A percentile compares a stretch with the other conserved stretches of the same genome.
phyloP scores from a whole-genome alignment of 441 rosid genomes.

The Kokia cookei region DNA sequence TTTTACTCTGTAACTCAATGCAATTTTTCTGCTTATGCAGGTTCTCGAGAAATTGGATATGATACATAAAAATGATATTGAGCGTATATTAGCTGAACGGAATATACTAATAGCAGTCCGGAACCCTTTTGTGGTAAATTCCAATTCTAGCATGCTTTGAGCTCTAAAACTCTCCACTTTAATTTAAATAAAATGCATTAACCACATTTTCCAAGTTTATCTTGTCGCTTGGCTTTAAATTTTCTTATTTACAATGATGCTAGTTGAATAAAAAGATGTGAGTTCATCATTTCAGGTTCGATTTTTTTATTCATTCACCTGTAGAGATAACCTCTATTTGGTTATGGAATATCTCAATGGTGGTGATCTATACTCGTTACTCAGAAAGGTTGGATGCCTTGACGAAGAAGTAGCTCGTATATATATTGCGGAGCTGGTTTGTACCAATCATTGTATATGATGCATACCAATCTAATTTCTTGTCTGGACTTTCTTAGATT shows the following conservation, averaged over 20 bases:
- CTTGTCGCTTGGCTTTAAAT: slow-evolving; percentile 4
- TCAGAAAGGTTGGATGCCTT: slow-evolving; percentile 79
- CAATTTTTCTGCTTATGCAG: slow-evolving; percentile 30
- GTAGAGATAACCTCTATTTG: slow-evolving; percentile 84
- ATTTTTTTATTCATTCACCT: slow-evolving; percentile 81
- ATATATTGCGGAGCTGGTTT: slow-evolving; percentile 82
- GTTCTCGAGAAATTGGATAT: slow-evolving; percentile 81
- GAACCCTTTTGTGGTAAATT: slow-evolving; percentile 81
- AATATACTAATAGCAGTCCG: slow-evolving; percentile 80
- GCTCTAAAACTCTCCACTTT: not conserved
- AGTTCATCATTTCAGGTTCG: slow-evolving; percentile 59
- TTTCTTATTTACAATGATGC: not conserved
- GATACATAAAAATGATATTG: slow-evolving; percentile 77
- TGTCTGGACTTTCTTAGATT: slow-evolving; percentile 3
- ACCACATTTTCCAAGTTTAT: not conserved
- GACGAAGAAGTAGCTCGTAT: slow-evolving; percentile 76
- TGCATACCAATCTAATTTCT: slow-evolving; percentile 9
- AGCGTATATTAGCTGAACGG: slow-evolving; percentile 79
- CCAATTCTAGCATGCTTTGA: slow-evolving; percentile 7
- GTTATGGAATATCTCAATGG: slow-evolving; percentile 95
- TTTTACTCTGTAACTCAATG: slow-evolving; percentile 9
- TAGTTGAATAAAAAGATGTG: slow-evolving; percentile 11
- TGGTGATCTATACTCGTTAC: slow-evolving; percentile 79
- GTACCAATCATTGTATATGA: slow-evolving; percentile 18
- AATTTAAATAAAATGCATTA: not conserved